Base-by-base conservation (phyloP, 2,329 filamentous ascomycete genomes). In the Claviceps cyperi region DNA sequence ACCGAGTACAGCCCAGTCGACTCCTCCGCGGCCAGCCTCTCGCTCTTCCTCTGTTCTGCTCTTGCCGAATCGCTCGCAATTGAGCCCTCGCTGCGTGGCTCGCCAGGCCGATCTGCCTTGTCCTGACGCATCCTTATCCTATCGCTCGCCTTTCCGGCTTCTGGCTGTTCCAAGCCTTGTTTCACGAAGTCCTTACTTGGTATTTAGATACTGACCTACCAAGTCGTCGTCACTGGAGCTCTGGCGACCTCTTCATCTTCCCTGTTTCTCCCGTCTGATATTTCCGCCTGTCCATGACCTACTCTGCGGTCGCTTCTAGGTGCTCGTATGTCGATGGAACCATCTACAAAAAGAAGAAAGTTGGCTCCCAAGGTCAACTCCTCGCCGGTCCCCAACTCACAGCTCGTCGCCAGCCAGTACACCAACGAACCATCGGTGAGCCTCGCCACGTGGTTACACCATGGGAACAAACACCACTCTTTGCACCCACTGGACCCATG, bases 261-360 rank as follows among this genome's bases (percentile, higher is more conserved):
- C 15, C 21, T 13, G 35, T 32, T 8, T 43, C 7, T 39, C 22
- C 48, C 21, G 7, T 22, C 35, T 32, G 15, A 37, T 15, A 38
- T 45, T 28, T 32, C 36, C 46, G 43, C 48, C 41, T 48, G 35
- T 51, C 35, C 43, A 50, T 52, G 55, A 52, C 50, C 54, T 46
- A 53, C 51, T 55, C 57, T 19, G 45, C 28, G 43, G 47, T 55
- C 53, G 51, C 45, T 53, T 47, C 52, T 47, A 51, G 43, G 37
- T 37, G 35, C 40, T 45, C 45, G 32, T 50, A 41, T 53, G 57
- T 60, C 61, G 57, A 70, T 70, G 68, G 68, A 70, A 61, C 67
- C 66, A 54, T 66, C 65, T 44, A 67, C 57, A 52, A 70, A 70
- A 54, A 67, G 66, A 60, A 64, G 68, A 58, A 69, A 69, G 62